Conservation (phyloP, 495 filamentous ascomycete species). For the Hapsidospora chrysogenum region DNA sequence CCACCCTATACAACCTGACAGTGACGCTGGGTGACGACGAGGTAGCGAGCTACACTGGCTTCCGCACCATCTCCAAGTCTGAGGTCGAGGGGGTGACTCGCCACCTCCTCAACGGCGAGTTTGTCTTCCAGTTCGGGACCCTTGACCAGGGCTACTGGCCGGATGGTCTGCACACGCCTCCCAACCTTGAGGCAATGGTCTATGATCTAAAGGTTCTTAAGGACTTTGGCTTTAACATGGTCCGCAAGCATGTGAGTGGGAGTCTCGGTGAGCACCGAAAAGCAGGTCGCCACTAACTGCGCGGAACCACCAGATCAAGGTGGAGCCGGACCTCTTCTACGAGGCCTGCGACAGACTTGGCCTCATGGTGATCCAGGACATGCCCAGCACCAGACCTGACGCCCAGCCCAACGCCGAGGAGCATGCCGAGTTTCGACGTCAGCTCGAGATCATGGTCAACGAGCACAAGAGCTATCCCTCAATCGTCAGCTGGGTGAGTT, state of each 20-base stretch:
- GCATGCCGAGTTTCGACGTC: conserved; percentile 42
- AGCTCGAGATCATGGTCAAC: conserved; percentile 41
- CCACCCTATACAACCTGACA: conserved; percentile 43
- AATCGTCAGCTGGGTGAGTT: conserved; percentile 30
- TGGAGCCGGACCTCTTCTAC: conserved; percentile 49
- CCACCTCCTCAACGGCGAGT: conserved; percentile 45
- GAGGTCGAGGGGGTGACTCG: conserved; percentile 40
- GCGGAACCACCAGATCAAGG: conserved; percentile 39
- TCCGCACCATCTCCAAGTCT: conserved; percentile 40
- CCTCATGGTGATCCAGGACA: conserved; percentile 49
- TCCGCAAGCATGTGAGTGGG: conserved; percentile 45
- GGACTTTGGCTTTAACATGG: conserved; percentile 45
- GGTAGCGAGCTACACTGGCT: conserved; percentile 46
- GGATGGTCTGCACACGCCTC: conserved; percentile 45
- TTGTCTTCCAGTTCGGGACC: conserved; percentile 47
- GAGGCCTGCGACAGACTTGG: conserved; percentile 48
- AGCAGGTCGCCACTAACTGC: not conserved
- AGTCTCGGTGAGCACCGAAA: not conserved
- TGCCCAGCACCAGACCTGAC: conserved; percentile 26
- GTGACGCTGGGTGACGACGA: conserved; percentile 37
- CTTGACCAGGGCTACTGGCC: conserved; percentile 58
- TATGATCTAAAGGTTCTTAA: conserved; percentile 46
- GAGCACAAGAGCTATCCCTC: conserved; percentile 46
- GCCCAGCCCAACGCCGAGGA: conserved; percentile 26
- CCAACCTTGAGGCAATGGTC: conserved; percentile 45